Evolutionary conservation across 139 green algal genomes (phyloP).

Genomic region (Coelastrella sp.): DNA sequence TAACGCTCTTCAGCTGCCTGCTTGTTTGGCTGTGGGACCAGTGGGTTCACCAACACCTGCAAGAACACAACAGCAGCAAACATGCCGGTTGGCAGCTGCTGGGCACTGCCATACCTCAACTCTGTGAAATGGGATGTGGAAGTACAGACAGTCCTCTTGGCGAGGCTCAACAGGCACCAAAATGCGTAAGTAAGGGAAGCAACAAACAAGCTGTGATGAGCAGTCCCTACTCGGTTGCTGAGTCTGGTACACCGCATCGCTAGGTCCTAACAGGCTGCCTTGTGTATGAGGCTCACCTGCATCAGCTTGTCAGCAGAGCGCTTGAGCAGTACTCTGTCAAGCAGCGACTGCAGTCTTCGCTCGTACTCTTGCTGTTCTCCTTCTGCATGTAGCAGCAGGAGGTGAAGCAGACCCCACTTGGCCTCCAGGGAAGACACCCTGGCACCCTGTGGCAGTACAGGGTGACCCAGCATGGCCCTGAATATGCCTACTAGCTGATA

Average conservation of each 20-base stretch:
- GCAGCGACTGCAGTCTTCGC: background rate
- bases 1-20: background rate
- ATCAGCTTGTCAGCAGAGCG: background rate
- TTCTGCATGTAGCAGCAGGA: constrained; percentile 23
- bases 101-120: too few relatives aligned
- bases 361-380: background rate
- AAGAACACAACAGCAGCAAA: background rate
- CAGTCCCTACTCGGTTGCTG: too few relatives aligned
- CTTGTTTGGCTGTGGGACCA: constrained; percentile 14
- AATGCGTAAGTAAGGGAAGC: too few relatives aligned
- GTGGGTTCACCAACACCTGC: constrained; percentile 42
- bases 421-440: background rate
- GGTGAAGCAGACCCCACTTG: constrained; percentile 31
- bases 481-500: constrained; percentile 36
- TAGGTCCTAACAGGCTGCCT: too few relatives aligned
- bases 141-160: too few relatives aligned
- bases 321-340: constrained; percentile 17
- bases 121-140: too few relatives aligned
- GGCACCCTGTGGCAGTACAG: background rate
- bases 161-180: too few relatives aligned
- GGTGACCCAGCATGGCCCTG: background rate
- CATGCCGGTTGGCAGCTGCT: background rate
- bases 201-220: too few relatives aligned
- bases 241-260: too few relatives aligned
- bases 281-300: background rate